Conservation (phyloP, 352 stramenopile genomes). For the Pythium biforme region DNA sequence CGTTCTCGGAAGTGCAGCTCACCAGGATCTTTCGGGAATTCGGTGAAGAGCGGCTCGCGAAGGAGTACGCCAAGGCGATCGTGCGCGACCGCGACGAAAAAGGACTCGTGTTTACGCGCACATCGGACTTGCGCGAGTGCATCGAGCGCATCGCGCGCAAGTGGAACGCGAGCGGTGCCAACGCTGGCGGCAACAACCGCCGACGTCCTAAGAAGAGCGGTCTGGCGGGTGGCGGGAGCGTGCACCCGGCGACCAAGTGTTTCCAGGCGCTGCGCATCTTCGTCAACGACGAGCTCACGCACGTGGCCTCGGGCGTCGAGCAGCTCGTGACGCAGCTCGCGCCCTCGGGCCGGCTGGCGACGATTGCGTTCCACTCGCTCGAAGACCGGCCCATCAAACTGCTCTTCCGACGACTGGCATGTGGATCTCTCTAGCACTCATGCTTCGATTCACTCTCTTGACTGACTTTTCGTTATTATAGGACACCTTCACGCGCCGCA, state of each 20-base stretch:
- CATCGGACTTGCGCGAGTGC: constrained; percentile 59
- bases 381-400: constrained; percentile 82
- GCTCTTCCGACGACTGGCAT: constrained; percentile 65
- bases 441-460: too few species aligned
- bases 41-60: constrained; percentile 73
- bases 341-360: constrained; percentile 57
- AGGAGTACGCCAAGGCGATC: constrained; percentile 81
- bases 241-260: constrained; percentile 72
- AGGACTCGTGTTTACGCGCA: constrained; percentile 53
- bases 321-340: constrained; percentile 54
- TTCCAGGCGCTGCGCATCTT: constrained; percentile 82
- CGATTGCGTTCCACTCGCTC: constrained; percentile 84
- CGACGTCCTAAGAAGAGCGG: constrained; percentile 3
- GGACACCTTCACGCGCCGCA: constrained; percentile 15
- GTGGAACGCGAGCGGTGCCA: constrained; percentile 41
- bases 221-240: neutral
- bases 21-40: constrained; percentile 69
- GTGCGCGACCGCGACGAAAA: constrained; percentile 61
- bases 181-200: constrained; percentile 9
- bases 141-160: constrained; percentile 76
- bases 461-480: neutral
- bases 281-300: constrained; percentile 78
- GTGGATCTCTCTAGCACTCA: neutral
- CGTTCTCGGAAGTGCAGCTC: constrained; percentile 68
- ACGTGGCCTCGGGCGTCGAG: constrained; percentile 59